Percentiles rank a stretch among this genome's conserved stretches.
Evolutionary conservation across 441 rosid genomes (phyloP).

Genomic region (Croton setiger): DNA sequence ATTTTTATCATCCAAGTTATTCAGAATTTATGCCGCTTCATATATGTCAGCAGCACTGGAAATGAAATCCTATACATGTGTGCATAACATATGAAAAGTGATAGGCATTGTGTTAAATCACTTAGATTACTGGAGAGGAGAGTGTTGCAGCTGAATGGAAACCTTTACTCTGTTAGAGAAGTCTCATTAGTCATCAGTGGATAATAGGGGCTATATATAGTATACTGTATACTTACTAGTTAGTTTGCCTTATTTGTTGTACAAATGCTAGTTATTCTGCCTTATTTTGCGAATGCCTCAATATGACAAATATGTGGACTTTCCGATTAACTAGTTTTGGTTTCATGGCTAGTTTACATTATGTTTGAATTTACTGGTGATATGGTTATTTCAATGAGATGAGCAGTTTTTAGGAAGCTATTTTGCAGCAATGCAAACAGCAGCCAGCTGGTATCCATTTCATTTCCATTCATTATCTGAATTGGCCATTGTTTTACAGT

Average conservation of each 20-base stretch:
- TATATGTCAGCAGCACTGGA: neutral
- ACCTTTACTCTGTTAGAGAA: neutral
- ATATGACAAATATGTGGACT: neutral
- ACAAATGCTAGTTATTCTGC: neutral
- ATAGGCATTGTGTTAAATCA: neutral
- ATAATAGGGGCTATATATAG: neutral
- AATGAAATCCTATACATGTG: neutral
- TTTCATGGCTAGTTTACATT: neutral
- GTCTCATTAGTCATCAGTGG: neutral
- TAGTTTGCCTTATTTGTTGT: neutral
- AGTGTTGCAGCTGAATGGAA: no score
- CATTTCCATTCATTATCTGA: neutral
- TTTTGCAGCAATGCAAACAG: neutral
- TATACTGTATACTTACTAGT: no score
- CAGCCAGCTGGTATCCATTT: neutral
- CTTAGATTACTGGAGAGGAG: neutral
- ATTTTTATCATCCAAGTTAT: neutral
- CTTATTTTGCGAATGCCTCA: neutral
- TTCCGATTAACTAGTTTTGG: neutral
- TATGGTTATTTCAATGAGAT: neutral
- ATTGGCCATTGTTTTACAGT: neutral
- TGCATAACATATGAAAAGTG: neutral
- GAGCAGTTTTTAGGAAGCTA: neutral
- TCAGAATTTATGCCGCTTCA: no score
- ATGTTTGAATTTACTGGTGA: neutral